A percentile compares a stretch with the other conserved stretches of the same genome.
Conservation (phyloP, 164 flowering plant species). For the Vitis vinifera region DNA sequence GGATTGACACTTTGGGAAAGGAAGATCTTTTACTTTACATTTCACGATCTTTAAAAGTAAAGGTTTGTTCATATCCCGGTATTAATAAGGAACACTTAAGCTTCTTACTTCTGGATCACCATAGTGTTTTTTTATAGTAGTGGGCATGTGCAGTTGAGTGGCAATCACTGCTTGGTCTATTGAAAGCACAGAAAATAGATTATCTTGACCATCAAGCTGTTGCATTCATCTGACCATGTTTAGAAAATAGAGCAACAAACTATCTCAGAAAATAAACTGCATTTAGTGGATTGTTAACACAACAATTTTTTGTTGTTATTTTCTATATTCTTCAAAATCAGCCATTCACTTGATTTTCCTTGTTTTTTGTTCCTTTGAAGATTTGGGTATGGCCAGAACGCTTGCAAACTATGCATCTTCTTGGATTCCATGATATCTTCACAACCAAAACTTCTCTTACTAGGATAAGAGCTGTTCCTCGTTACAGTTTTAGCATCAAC, state of each 20-base stretch:
- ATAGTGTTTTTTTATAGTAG: not conserved
- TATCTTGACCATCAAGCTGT: not conserved
- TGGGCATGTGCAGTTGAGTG: not conserved
- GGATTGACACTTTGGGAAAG: slow-evolving; percentile 77
- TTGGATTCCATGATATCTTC: slow-evolving; percentile 66
- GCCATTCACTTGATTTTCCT: slow-evolving; percentile 4
- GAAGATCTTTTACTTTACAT: slow-evolving; percentile 79
- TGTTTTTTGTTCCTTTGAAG: slow-evolving; percentile 27
- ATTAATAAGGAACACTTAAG: not conserved
- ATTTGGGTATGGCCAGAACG: slow-evolving; percentile 98
- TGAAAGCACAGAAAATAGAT: too few species aligned
- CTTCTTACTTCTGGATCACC: not conserved
- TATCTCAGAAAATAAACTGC: too few species aligned
- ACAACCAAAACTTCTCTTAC: slow-evolving; percentile 76
- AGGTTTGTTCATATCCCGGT: slow-evolving; percentile 39
- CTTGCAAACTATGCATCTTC: slow-evolving; percentile 79
- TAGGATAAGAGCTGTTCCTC: slow-evolving; percentile 87
- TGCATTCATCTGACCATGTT: too few species aligned
- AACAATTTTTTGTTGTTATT: not conserved
- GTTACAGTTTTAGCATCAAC: slow-evolving; percentile 69
- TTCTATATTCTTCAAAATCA: not conserved
- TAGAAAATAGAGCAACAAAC: too few species aligned
- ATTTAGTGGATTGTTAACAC: too few species aligned
- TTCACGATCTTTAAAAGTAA: slow-evolving; percentile 50
- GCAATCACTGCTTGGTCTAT: not conserved